phyloP scores from a whole-genome alignment of 2,329 filamentous ascomycete species.

The Knoxdaviesia proteae region DNA sequence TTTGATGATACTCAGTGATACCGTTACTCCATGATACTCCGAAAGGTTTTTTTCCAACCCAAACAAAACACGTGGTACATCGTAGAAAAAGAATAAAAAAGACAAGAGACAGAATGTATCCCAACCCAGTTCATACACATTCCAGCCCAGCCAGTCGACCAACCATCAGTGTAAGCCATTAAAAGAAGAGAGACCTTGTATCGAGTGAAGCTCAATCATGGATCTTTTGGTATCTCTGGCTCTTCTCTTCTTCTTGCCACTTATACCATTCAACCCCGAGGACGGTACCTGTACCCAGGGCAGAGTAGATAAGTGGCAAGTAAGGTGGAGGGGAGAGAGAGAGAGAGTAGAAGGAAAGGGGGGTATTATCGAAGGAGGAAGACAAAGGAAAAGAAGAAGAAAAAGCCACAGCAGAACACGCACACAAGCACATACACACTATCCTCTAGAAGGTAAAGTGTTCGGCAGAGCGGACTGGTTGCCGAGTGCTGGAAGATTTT shows the following conservation, averaged over 20 bases:
- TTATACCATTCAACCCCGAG: no score
- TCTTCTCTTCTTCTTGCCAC: no score
- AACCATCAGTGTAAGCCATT: no score
- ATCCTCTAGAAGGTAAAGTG: neutral
- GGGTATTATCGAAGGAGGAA: constrained; percentile 2
- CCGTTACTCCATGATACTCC: constrained; percentile 1
- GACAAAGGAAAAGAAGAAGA: neutral
- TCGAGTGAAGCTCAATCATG: no score
- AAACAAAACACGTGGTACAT: neutral
- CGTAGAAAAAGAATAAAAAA: constrained; percentile 1
- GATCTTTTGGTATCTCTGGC: no score
- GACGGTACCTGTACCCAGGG: no score
- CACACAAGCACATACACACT: neutral
- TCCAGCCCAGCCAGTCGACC: neutral
- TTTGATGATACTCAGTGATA: neutral
- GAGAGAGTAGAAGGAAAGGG: neutral
- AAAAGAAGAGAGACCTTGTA: no score
- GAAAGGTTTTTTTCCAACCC: neutral
- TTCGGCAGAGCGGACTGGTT: neutral
- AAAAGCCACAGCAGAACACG: constrained; percentile 1
- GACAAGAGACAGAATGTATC: neutral
- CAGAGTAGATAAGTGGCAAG: no score
- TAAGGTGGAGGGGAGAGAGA: neutral
- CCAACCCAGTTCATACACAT: neutral
- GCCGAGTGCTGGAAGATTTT: neutral